These are phyloP conservation scores for Agastache rugosa DNA, from an alignment of 257 asterid species.

Conservation along the genomic window DNA sequence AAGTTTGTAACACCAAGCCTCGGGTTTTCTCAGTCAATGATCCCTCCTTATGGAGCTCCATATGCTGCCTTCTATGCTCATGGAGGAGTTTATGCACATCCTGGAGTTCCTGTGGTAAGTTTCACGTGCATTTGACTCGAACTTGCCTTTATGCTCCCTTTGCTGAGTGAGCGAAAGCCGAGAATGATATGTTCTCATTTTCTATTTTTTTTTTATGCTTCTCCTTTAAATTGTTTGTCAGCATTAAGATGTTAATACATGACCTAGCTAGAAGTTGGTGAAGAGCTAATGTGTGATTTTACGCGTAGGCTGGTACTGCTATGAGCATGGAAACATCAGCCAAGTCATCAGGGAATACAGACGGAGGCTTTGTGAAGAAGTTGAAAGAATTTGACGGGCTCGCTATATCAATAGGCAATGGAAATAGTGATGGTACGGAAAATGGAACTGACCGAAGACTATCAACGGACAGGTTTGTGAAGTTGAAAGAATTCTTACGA, in stretches of 20 bases:
- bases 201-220: not conserved
- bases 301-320: constrained; percentile 69
- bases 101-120: constrained; percentile 88
- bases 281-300: constrained; percentile 8
- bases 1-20: constrained; percentile 11
- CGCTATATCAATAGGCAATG: constrained; percentile 84
- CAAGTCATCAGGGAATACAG: constrained; percentile 66
- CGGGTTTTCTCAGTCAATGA: constrained; percentile 67
- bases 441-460: constrained; percentile 60
- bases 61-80: constrained; percentile 89
- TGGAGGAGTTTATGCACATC: constrained; percentile 87
- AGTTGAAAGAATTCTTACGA: not conserved
- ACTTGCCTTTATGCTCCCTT: not conserved
- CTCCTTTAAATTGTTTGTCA: not conserved
- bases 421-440: constrained; percentile 58
- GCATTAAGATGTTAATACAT: not conserved
- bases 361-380: constrained; percentile 67
- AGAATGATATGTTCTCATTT: not conserved
- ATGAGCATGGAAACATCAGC: constrained; percentile 63
- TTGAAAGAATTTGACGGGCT: constrained; percentile 84
- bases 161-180: not conserved
- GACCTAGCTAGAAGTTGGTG: not conserved
- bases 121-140: constrained; percentile 13
- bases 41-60: constrained; percentile 88
- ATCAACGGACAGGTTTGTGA: constrained; percentile 73